Conservation (phyloP, 2,329 filamentous ascomycete species). For the Nothophoma quercina region DNA sequence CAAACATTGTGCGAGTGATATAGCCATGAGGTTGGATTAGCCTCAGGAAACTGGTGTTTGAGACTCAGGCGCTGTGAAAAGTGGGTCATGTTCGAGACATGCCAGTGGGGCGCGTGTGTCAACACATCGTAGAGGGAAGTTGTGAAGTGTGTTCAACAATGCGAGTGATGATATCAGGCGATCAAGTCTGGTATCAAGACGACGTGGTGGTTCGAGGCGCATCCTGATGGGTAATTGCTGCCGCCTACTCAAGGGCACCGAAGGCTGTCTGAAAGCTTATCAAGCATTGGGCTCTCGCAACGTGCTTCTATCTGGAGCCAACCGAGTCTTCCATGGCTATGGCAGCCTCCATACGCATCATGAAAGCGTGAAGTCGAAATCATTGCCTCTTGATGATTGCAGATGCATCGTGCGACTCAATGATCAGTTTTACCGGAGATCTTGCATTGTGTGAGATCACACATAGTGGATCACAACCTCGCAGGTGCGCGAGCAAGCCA, state of each 20-base stretch:
- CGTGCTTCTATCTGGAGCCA: background rate
- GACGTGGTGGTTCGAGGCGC: background rate
- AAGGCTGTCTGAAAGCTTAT: constrained; percentile 1
- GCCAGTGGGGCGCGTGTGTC: constrained; percentile 19
- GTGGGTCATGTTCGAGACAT: constrained; percentile 18
- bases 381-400: background rate
- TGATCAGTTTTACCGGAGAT: no score
- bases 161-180: constrained; percentile 5
- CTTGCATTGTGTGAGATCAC: no score
- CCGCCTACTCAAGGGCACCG: background rate
- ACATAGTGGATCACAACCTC: no score
- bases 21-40: constrained; percentile 15
- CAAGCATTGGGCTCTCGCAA: background rate
- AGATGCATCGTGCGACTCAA: no score
- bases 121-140: constrained; percentile 5
- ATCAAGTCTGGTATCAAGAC: background rate
- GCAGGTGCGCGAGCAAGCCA: no score
- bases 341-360: background rate
- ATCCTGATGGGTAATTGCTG: background rate
- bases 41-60: constrained; percentile 26
- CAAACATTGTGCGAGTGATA: constrained; percentile 20
- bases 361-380: background rate
- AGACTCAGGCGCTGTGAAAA: constrained; percentile 23
- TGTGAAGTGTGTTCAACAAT: constrained; percentile 6
- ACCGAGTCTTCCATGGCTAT: background rate